phyloP scores from a whole-genome alignment of 495 filamentous ascomycete genomes.

The Neurospora sp. region DNA sequence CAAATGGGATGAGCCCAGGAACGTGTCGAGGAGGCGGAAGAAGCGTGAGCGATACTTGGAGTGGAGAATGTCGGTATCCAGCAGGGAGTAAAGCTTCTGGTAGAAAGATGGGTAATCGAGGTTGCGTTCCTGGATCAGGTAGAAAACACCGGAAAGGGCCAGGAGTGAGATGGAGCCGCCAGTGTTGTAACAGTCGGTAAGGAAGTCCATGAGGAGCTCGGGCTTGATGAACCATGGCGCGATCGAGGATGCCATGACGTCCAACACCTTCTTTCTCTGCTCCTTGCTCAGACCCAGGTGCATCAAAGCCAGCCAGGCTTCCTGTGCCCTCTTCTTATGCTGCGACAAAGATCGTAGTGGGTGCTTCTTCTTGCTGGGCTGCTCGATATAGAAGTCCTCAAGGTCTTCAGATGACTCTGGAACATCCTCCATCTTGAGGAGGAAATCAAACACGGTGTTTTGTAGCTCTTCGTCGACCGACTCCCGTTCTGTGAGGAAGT shows the following conservation, averaged over 20 bases:
- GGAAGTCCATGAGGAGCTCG: slow-evolving; percentile 92
- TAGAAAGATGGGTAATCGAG: slow-evolving; percentile 96
- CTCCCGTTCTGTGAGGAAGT: slow-evolving; percentile 29
- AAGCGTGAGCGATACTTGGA: slow-evolving; percentile 89
- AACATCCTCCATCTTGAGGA: slow-evolving; percentile 54
- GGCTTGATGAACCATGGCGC: slow-evolving; percentile 79
- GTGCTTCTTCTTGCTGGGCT: slow-evolving; percentile 43
- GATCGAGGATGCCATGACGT: slow-evolving; percentile 62
- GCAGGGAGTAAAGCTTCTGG: slow-evolving; percentile 80
- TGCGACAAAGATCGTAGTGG: slow-evolving; percentile 42
- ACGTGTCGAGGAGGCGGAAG: slow-evolving; percentile 86
- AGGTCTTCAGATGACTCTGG: slow-evolving; percentile 54
- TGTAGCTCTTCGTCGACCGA: slow-evolving; percentile 31
- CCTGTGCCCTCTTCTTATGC: slow-evolving; percentile 67
- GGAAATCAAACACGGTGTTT: slow-evolving; percentile 48
- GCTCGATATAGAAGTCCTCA: slow-evolving; percentile 51
- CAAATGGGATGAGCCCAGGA: slow-evolving; percentile 86
- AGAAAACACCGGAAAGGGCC: slow-evolving; percentile 87
- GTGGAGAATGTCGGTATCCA: slow-evolving; percentile 78
- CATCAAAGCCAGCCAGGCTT: slow-evolving; percentile 75
- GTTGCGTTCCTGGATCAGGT: slow-evolving; percentile 86
- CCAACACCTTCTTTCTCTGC: slow-evolving; percentile 72
- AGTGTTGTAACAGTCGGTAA: slow-evolving; percentile 81
- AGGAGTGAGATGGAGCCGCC: slow-evolving; percentile 80
- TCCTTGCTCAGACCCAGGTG: slow-evolving; percentile 50